These are phyloP conservation scores for sorghum (Sorghum bicolor) DNA, from an alignment of 176 grass and related monocot genomes.

Conservation along the genomic window Sorghum_bicolor_NCBIv3 NC_012875.2:61043001-61043500, in stretches of 20 bases:
- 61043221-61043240: constrained; percentile 51
- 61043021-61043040: constrained; percentile 51
- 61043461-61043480: background rate
- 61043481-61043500: too few relatives aligned
- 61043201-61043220: constrained; percentile 67
- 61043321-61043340: constrained; percentile 33
- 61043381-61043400: background rate
- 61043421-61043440: background rate
- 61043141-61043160: constrained; percentile 61
- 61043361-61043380: background rate
- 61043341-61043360: too few relatives aligned
- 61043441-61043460: constrained; percentile 22
- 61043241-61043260: constrained; percentile 22
- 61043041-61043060: constrained; percentile 56
- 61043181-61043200: constrained; percentile 23
- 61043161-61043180: constrained; percentile 16
- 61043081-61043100: constrained; percentile 70
- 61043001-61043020: constrained; percentile 75
- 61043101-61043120: constrained; percentile 37
- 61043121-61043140: constrained; percentile 27
- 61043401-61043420: background rate
- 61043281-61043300: constrained; percentile 70
- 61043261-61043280: constrained; percentile 69
- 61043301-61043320: constrained; percentile 81
- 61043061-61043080: constrained; percentile 49